Evolutionary conservation across 495 filamentous ascomycete genomes (phyloP), one percentile per base, ranked within the genome.

Genomic region (Talaromyces trachyspermus): DNA sequence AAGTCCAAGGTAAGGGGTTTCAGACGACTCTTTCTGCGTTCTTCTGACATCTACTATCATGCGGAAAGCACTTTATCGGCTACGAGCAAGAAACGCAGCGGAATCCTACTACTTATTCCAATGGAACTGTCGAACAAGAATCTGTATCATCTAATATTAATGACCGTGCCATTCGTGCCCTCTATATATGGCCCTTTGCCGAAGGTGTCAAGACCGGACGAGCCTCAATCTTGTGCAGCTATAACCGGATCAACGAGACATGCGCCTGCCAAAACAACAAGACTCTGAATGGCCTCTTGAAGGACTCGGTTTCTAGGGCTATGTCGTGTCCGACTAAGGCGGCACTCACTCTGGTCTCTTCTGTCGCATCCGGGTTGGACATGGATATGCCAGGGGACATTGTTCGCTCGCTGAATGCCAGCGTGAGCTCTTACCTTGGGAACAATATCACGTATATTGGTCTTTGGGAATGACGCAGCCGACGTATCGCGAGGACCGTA

Each of bases 251-350:
- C 62, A 86, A 86, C 68, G 84, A 85, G 68, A 81, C 74, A 66
- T 81, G 83, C 49, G 74, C 62, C 36, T 87, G 79, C 60, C 72
- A 78, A 43, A 85, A 84, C 68, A 88, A 83, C 35, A 80, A 89
- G 59, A 72, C 74, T 3, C 57, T 89, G 41, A 95, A 95, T 68
- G 79, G 84, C 60, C 59, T 95, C n/a, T 78, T 98, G 45, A 98
- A 98, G 92, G 96, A 60, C 74, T 96, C 4, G 90, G 85, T 19
- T 98, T 95, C 74, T 91, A 96, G 67, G 91, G 91, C 6, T 95
- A 95, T 57, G 73, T 91, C 50, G 86, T 91, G 81, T 89, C 79
- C 49, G 89, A 95, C 59, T 95, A 89, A 89, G 70, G 75, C 58
- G 89, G 86, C 5, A 89, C 95, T 54, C 86, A 94, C 61, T 79